These are phyloP conservation scores for Pseudogymnoascus sp. DNA, from an alignment of 2,329 filamentous ascomycete genomes.

Conservation along the genomic window DNA sequence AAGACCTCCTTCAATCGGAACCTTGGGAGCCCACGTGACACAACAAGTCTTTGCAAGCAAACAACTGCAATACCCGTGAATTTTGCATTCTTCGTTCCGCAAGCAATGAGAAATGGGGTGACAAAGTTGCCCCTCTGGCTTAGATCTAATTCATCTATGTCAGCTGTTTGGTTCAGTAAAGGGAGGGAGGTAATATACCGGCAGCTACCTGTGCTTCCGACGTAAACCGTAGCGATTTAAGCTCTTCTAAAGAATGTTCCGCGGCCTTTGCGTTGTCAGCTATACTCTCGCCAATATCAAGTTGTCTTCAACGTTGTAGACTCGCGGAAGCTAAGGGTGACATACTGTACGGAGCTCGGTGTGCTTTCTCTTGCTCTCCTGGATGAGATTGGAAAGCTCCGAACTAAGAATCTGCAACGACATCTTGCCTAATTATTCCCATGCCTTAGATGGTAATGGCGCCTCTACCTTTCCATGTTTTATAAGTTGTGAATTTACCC, in stretches of 20 bases:
- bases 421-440: constrained; percentile 45
- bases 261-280: constrained; percentile 56
- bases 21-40: constrained; percentile 70
- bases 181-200: constrained; percentile 21
- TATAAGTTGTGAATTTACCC: constrained; percentile 4
- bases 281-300: constrained; percentile 11
- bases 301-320: not conserved
- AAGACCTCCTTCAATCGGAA: constrained; percentile 78
- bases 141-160: constrained; percentile 54
- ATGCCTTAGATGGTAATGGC: constrained; percentile 6
- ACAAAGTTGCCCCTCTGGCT: constrained; percentile 75
- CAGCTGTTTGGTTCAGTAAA: constrained; percentile 10
- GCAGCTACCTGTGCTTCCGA: constrained; percentile 55
- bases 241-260: constrained; percentile 85
- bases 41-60: constrained; percentile 81
- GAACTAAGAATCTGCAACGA: constrained; percentile 83
- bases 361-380: constrained; percentile 94
- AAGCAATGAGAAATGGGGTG: constrained; percentile 90
- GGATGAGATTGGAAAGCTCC: constrained; percentile 83
- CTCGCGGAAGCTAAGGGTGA: not conserved
- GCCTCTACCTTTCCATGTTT: constrained; percentile 6
- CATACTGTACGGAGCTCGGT: constrained; percentile 75
- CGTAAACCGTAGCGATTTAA: constrained; percentile 66
- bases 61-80: constrained; percentile 82
- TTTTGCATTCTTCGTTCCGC: constrained; percentile 81